Percentiles rank a stretch among this genome's conserved stretches.
phyloP scores from a whole-genome alignment of 2,329 filamentous ascomycete species.

The Aspergillus sp. region DNA sequence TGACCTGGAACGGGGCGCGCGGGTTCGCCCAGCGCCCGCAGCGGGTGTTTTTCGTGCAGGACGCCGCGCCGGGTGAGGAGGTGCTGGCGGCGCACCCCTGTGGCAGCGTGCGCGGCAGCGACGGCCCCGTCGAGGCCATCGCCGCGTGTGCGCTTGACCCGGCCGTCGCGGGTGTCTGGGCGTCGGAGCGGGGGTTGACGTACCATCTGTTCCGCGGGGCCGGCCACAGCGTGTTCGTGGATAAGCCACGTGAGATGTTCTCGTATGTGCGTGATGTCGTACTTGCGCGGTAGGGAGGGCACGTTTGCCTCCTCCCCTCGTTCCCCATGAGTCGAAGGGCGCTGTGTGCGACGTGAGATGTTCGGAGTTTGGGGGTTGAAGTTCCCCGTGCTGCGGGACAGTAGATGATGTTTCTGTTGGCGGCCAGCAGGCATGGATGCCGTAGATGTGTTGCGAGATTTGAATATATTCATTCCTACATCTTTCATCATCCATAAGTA shows the following conservation, averaged over 20 bases:
- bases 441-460: no score
- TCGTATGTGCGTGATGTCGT: conserved; percentile 38
- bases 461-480: conserved; percentile 1
- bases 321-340: neutral
- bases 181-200: conserved; percentile 32
- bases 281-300: conserved; percentile 11
- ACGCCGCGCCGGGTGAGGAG: neutral
- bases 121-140: conserved; percentile 2
- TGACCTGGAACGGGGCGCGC: conserved; percentile 40
- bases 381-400: neutral
- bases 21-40: conserved; percentile 23
- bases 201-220: conserved; percentile 37
- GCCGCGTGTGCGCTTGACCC: neutral
- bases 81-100: neutral
- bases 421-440: no score
- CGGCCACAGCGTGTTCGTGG: conserved; percentile 34
- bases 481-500: conserved; percentile 4
- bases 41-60: neutral
- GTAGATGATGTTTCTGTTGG: neutral
- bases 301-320: neutral
- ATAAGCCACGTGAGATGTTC: conserved; percentile 34
- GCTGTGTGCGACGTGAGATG: neutral
- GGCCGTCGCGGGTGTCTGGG: conserved; percentile 27
- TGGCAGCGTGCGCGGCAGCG: neutral
- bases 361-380: neutral